Conservation (phyloP, 2,329 filamentous ascomycete genomes). For the Cladosporium sp. region DNA sequence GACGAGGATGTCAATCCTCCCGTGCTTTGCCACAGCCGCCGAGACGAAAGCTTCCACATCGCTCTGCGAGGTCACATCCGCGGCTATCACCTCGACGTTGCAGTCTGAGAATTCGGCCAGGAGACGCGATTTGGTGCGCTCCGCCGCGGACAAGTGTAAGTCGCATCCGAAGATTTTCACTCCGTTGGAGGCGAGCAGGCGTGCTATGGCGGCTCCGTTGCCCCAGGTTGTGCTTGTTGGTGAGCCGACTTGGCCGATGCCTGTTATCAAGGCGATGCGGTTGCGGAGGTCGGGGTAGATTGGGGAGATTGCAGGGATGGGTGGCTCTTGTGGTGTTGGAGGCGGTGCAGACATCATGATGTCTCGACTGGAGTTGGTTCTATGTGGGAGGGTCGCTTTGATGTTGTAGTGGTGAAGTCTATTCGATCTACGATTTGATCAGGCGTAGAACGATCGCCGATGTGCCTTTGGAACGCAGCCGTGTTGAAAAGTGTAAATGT, state of each 20-base stretch:
- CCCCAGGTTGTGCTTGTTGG: constrained; percentile 42
- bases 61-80: constrained; percentile 43
- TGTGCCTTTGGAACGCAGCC: too few relatives aligned
- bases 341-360: neutral
- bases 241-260: constrained; percentile 39
- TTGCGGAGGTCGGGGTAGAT: constrained; percentile 33
- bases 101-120: constrained; percentile 35
- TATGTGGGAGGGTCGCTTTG: too few relatives aligned
- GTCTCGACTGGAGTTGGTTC: too few relatives aligned
- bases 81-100: constrained; percentile 32
- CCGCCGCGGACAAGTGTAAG: constrained; percentile 22
- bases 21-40: constrained; percentile 38
- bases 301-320: constrained; percentile 16
- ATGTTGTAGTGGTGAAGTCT: too few relatives aligned
- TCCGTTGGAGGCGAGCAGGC: constrained; percentile 45
- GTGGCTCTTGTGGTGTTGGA: neutral
- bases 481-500: too few relatives aligned
- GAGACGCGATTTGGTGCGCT: constrained; percentile 30
- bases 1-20: constrained; percentile 46
- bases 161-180: constrained; percentile 43
- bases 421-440: too few relatives aligned
- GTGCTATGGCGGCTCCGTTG: constrained; percentile 50
- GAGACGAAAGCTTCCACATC: constrained; percentile 47
- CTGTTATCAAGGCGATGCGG: constrained; percentile 45
- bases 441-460: too few relatives aligned